Evolutionary conservation across 1,284 basidiomycete species (phyloP), one percentile per base, ranked within the genome.

Genomic region (Pulveroboletus sp.): DNA sequence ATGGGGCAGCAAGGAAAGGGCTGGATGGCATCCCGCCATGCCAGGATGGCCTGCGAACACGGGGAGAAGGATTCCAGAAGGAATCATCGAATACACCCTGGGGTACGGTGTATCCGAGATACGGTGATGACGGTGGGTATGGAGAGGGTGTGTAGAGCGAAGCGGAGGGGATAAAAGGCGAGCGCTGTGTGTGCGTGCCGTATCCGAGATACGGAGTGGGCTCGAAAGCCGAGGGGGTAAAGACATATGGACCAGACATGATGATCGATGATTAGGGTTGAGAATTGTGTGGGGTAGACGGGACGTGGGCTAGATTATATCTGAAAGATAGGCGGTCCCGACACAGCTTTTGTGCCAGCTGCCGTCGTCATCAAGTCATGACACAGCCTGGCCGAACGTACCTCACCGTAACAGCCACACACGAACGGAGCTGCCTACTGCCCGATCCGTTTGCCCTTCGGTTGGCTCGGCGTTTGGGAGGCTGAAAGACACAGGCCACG

Each of bases 221-320:
- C 52, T 73, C 62, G 45, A 62, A 73, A 24, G 70, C 29, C 11
- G 54, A 38, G 43, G 76, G 75, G 1, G 69, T 70, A 46, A 74
- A 80, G 31, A 76, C 60, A 61, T 71, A 80, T 54, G 78, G 77
- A 17, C 48, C 66, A 31, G 76, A 72, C 78, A 80, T 80, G 56
- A 39, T 53, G 48, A 10, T 58, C 11, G 42, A 24, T 44, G 56
- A 38, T 33, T 11, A 24, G 25, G 22, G n/a, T 39, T 46, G 24
- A 24, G 54, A n/a, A 43, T 52, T 25, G 39, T 42, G 51, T 18
- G 50, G 35, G 46, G 3, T 12, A 8, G 29, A 35, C 6, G 4
- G 18, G 11, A 22, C 18, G 36, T 7, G 17, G 14, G 11, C n/a
- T n/a, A n/a, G 20, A 6, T 51, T 68, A 59, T 67, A 69, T 69